Conservation (phyloP, 257 asterid genomes). For the Leptodermis oblonga region DNA sequence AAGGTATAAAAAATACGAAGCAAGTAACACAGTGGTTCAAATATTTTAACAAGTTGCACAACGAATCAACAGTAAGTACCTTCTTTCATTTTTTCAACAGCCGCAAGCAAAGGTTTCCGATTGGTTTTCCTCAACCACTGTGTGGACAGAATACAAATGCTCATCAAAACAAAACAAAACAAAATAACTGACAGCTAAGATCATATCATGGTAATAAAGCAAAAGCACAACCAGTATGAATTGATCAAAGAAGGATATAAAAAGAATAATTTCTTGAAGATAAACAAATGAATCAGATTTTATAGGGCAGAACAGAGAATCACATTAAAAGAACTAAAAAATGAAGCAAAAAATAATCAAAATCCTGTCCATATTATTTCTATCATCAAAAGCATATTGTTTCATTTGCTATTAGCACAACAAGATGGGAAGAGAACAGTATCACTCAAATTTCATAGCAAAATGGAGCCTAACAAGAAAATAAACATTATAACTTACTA, state of each 20-base stretch:
- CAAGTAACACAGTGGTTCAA: not conserved
- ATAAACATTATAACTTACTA: too few species aligned
- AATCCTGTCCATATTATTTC: not conserved
- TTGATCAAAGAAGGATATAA: not conserved
- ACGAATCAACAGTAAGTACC: conserved; percentile 18
- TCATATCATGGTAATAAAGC: not conserved
- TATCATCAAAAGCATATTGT: not conserved
- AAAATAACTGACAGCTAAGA: not conserved
- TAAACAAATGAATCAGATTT: not conserved
- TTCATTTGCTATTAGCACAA: not conserved
- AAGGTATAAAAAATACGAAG: not conserved
- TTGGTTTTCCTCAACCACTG: conserved; percentile 91
- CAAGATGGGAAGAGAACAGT: not conserved
- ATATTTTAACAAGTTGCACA: not conserved
- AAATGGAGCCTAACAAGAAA: not conserved
- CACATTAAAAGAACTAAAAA: not conserved
- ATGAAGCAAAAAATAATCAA: not conserved
- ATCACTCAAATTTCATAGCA: not conserved
- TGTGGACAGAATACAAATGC: conserved; percentile 16
- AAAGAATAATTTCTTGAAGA: not conserved
- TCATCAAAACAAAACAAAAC: conserved; percentile 13
- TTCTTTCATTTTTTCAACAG: conserved; percentile 77
- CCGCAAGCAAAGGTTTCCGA: conserved; percentile 84
- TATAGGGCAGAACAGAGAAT: not conserved
- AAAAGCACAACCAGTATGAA: not conserved